phyloP scores from a whole-genome alignment of 768 basidiomycete genomes.

The Tylopilus subfusipes region DNA sequence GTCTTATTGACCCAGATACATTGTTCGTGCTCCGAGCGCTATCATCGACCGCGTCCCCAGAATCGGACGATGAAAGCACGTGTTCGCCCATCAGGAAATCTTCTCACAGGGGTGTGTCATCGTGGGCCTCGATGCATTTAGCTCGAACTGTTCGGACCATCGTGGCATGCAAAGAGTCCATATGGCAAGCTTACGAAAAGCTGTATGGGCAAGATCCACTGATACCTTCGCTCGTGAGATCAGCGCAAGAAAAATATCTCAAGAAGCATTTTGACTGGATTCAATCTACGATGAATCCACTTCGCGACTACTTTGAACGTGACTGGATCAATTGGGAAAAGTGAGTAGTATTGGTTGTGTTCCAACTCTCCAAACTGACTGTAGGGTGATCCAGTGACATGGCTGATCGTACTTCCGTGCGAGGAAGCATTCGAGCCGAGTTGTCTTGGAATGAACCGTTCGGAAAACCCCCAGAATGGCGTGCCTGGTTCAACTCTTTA shows the following conservation, averaged over 20 bases:
- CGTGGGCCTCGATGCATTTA: slow-evolving; percentile 63
- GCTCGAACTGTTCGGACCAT: slow-evolving; percentile 56
- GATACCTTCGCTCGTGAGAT: slow-evolving; percentile 37
- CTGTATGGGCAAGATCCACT: slow-evolving; percentile 40
- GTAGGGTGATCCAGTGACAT: slow-evolving; percentile 53
- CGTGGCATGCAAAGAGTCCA: slow-evolving; percentile 62
- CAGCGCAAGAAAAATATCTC: slow-evolving; percentile 31
- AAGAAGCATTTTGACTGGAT: slow-evolving; percentile 18
- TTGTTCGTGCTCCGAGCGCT: slow-evolving; percentile 32
- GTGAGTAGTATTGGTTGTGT: slow-evolving; percentile 36
- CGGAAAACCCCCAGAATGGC: slow-evolving; percentile 49
- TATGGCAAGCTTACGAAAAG: slow-evolving; percentile 60
- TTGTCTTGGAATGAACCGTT: slow-evolving; percentile 51
- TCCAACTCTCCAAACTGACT: slow-evolving; percentile 6
- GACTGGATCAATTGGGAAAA: slow-evolving; percentile 70
- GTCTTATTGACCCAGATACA: slow-evolving; percentile 27
- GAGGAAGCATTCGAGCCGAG: slow-evolving; percentile 43
- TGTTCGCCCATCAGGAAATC: slow-evolving; percentile 13
- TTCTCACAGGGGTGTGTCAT: slow-evolving; percentile 33
- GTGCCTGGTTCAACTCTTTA: slow-evolving; percentile 44
- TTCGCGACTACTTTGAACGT: slow-evolving; percentile 59
- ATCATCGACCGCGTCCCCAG: slow-evolving; percentile 20
- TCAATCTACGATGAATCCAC: slow-evolving; percentile 30
- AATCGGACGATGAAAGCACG: slow-evolving; percentile 27
- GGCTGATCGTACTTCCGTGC: slow-evolving; percentile 66